Evolutionary conservation across 805 yeast genomes (phyloP), one percentile per base, ranked within the genome.

Genomic region (Hanseniaspora clermontiae): DNA sequence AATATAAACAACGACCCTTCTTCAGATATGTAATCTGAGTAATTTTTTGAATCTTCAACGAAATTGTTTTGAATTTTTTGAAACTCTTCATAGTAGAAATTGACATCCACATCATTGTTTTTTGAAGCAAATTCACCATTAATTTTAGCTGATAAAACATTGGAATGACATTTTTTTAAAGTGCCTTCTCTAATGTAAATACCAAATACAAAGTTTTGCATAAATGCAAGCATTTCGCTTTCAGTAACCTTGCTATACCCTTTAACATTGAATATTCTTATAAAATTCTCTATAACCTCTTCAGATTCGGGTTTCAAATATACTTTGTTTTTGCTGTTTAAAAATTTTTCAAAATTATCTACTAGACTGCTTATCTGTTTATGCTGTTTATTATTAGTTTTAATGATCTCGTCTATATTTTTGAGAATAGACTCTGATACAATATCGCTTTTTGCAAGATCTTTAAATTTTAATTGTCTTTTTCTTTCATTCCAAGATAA

Each of bases 161-260:
- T 52, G 6, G 50, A 36, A 45, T 43, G 50, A 52, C 56, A 43
- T 15, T 45, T 52, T 45, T 52, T 52, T 2, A 52, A 15, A 17
- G 56, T 52, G 27, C 56, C 56, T 17, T 52, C 56, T 52, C 56
- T 52, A 6, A 45, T 39, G 31, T 52, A 52, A 29, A 45, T n/a
- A 37, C 56, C 56, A 43, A 45, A 52, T 1, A 52, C 29, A 45
- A 52, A 45, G 24, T 45, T 52, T 37, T 52, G 49, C n/a, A 52
- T 19, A 31, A 24, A 45, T 11, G 34, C 5, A 5, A 45, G 31
- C 48, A 45, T 45, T 29, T 45, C 48, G 17, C 32, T 43, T 29
- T 52, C 56, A n/a, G 47, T 27, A 3, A 37, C n/a, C 29, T 52
- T 40, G 43, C n/a, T 36, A 20, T 17, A 52, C 17, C 32, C 34